Evolutionary conservation across 2,329 filamentous ascomycete species (phyloP), one percentile per base, ranked within the genome.

Genomic region (Ilyonectria mors-panacis): DNA sequence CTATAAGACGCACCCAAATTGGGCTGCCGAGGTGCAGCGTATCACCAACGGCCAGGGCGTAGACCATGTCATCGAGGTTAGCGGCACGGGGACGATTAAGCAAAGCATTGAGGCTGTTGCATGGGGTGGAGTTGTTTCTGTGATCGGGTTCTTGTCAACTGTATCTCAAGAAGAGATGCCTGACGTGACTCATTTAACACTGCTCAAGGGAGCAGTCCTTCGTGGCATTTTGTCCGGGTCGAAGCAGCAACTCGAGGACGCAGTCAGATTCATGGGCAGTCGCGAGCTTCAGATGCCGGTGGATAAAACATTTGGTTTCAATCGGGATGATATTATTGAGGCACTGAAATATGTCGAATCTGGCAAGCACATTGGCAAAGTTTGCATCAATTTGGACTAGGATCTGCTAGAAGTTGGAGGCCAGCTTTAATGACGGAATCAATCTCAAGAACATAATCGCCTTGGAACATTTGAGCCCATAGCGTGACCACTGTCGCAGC

Each of bases 41-140:
- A 70, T 85, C 51, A 87, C 85, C 0, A 64, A 80, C 6, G 80
- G 81, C 19, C 76, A 77, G 13, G 85, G 86, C 9, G 85, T 78
- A 1, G 81, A 85, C 63, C 74, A 78, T 57, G 68, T 83, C 50
- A 58, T 85, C 13, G 80, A 85, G 44, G 75, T 79, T 21, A 81
- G 80, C 6, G 84, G 83, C 7, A 72, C 79, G 4, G 76, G 77
- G 6, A 85, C 84, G 0, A 76, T 85, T 13, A 63, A 76, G 39
- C 83, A 87, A 72, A 85, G 83, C 59, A 76, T 88, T 35, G 77
- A 82, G 15, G 81, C 81, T 21, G 78, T 85, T 6, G 79, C 81
- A 1, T 79, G 76, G 44, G 85, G 85, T 2, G 87, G 86, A 0
- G 68, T 83, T 23, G 81, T 87, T 48, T 78, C 80, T 55, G 73